Evolutionary conservation across 371 early-diverging fungal genomes (phyloP).

Genomic region (Mucor velutinosus): DNA sequence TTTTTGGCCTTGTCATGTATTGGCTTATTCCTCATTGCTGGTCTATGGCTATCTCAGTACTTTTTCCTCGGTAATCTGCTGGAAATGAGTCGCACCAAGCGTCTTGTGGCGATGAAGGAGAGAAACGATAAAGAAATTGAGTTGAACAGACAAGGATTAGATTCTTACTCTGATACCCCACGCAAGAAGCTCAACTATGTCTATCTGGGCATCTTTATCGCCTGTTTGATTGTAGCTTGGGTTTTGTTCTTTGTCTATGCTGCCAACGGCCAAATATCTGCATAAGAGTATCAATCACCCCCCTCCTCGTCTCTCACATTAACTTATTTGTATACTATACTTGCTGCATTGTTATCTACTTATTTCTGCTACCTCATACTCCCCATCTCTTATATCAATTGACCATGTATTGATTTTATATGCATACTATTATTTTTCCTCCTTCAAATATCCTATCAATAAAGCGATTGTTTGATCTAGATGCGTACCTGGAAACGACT

Average conservation of each 20-base stretch:
- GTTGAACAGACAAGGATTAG: constrained; percentile 24
- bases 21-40: constrained; percentile 29
- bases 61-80: constrained; percentile 22
- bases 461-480: no score
- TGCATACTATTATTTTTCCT: no score
- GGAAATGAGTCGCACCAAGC: constrained; percentile 27
- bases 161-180: constrained; percentile 19
- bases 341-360: no score
- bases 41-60: constrained; percentile 23
- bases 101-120: constrained; percentile 29
- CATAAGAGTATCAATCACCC: background rate
- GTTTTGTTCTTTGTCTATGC: constrained; percentile 36
- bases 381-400: no score
- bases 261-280: constrained; percentile 21
- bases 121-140: constrained; percentile 27
- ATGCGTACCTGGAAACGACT: no score
- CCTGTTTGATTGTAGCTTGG: constrained; percentile 26
- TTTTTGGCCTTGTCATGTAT: constrained; percentile 39
- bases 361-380: no score
- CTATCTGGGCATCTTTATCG: constrained; percentile 15
- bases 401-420: no score
- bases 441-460: no score
- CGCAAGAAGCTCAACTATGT: constrained; percentile 17
- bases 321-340: no score
- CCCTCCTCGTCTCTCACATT: no score